A percentile compares a stretch with the other conserved stretches of the same genome.
These are phyloP conservation scores for Pleurotus sapidus DNA, from an alignment of 768 basidiomycete species.

Conservation along the genomic window DNA sequence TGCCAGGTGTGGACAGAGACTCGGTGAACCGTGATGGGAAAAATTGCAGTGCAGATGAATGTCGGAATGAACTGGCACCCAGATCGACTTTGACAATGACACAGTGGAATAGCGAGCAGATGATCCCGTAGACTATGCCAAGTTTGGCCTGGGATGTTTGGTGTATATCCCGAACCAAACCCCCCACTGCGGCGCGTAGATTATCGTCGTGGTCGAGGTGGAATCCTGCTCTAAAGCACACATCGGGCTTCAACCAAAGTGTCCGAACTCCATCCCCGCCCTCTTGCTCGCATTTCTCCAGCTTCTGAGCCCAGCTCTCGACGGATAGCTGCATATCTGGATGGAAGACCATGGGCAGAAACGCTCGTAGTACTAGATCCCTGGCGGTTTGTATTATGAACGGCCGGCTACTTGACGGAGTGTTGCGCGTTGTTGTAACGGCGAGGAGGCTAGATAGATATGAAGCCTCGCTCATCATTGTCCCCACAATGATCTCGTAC, in stretches of 20 bases:
- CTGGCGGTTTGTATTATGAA: too few relatives aligned
- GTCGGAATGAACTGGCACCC: background rate
- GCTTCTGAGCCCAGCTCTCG: too few relatives aligned
- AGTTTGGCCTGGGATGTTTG: background rate
- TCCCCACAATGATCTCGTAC: background rate
- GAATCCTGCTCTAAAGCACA: constrained; percentile 13
- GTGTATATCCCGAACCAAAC: background rate
- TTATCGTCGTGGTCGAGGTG: constrained; percentile 18
- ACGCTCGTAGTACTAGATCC: too few relatives aligned
- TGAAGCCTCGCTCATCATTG: background rate
- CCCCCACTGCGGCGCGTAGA: constrained; percentile 1
- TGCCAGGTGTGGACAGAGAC: constrained; percentile 12
- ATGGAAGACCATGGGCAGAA: too few relatives aligned
- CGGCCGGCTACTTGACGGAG: too few relatives aligned
- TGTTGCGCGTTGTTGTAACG: too few relatives aligned
- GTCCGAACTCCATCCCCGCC: too few relatives aligned
- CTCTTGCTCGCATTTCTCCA: too few relatives aligned
- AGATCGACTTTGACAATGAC: background rate
- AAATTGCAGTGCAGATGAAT: background rate
- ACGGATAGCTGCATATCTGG: too few relatives aligned
- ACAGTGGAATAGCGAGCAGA: background rate
- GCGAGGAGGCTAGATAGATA: background rate
- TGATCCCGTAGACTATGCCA: background rate
- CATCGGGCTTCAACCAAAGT: background rate
- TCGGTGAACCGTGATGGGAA: background rate